Conservation (phyloP, 2,329 filamentous ascomycete species). For the Emericellopsis atlantica region DNA sequence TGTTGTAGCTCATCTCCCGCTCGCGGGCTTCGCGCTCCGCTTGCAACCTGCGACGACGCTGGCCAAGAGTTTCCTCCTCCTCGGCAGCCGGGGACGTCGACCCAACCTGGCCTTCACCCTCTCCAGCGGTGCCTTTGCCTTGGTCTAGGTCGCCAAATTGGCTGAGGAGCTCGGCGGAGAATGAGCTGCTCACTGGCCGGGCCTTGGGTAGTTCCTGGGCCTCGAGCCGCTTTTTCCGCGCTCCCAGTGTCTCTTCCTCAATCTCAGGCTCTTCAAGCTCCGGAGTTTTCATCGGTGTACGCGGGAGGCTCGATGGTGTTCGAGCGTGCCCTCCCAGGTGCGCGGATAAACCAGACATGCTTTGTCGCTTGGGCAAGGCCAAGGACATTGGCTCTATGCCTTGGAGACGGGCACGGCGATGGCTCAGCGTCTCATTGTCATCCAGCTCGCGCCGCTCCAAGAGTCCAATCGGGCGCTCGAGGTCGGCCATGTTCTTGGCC, state of each 20-base stretch:
- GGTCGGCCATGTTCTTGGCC: constrained; percentile 34
- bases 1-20: constrained; percentile 32
- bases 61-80: constrained; percentile 68
- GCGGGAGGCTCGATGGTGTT: constrained; percentile 1
- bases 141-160: constrained; percentile 41
- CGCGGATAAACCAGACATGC: constrained; percentile 27
- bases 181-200: constrained; percentile 50
- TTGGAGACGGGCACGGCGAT: constrained; percentile 61
- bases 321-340: constrained; percentile 4
- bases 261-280: constrained; percentile 43
- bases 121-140: background rate
- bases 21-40: constrained; percentile 53
- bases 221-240: constrained; percentile 52
- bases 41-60: constrained; percentile 62
- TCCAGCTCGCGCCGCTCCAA: constrained; percentile 77
- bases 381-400: constrained; percentile 40
- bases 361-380: constrained; percentile 26
- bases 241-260: constrained; percentile 53
- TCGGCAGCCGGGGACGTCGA: background rate
- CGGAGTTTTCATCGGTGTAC: constrained; percentile 8
- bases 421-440: constrained; percentile 81
- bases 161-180: constrained; percentile 56
- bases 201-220: constrained; percentile 41
- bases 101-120: constrained; percentile 22
- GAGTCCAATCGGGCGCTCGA: constrained; percentile 57